phyloP scores from a whole-genome alignment of 805 yeast genomes.

The Zygoascus biomembranicola region DNA sequence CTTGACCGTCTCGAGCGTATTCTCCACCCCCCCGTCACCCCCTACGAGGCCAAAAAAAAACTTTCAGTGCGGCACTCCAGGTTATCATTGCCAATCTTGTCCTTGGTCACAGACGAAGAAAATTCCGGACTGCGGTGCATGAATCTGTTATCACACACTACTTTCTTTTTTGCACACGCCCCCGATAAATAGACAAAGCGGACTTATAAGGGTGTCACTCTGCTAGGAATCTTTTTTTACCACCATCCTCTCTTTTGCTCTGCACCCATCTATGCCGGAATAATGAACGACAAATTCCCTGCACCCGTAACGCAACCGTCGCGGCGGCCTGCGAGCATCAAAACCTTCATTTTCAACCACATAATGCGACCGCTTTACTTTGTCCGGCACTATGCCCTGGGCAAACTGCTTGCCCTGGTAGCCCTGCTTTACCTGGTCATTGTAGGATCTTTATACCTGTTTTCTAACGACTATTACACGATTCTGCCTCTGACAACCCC shows the following conservation, averaged over 20 bases:
- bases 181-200: neutral
- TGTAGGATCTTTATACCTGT: constrained; percentile 11
- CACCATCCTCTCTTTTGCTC: neutral
- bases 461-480: constrained; percentile 7
- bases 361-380: neutral
- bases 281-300: neutral
- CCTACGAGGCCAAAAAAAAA: too few relatives aligned
- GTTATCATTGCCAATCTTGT: neutral
- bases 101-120: neutral
- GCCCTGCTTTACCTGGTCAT: constrained; percentile 11
- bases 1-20: too few relatives aligned
- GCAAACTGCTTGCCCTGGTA: constrained; percentile 10
- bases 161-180: neutral
- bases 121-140: neutral
- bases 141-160: neutral
- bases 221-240: neutral
- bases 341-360: neutral
- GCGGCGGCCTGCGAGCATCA: neutral
- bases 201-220: neutral
- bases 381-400: constrained; percentile 12
- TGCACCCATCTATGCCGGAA: neutral
- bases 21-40: too few relatives aligned
- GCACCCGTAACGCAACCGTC: constrained; percentile 5
- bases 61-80: neutral
- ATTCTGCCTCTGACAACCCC: constrained; percentile 1